Base-by-base conservation (phyloP, 129 eudicot species). In the Flaveria sonorensis region DNA sequence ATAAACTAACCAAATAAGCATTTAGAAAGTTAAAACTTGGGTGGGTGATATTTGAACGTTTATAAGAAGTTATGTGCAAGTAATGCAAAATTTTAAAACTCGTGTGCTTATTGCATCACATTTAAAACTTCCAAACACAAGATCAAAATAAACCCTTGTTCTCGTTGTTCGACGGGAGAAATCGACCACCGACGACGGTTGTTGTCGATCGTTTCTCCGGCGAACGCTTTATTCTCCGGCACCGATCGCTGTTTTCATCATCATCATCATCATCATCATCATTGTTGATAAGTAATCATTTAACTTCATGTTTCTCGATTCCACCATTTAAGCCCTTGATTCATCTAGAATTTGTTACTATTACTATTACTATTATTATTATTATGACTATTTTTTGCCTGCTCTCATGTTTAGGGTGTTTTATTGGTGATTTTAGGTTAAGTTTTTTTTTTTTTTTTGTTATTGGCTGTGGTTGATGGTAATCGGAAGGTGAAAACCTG, bases 111-210 rank as follows among this genome's bases (percentile, higher is more conserved):
- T 4, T 30, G 6, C 0, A 30, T 30, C 36, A 4, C 36, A 30
- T 30, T 3, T 30, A 4, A 30, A 30, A 30, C 36, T 30, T 30
- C 36, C 36, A 30, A 30, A 3, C 6, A 30, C 36, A 30, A 30
- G 3, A 30, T 30, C 36, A 30, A 7, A 56, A 56, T 24, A 3
- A 59, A 47, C 52, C 53, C 28, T 40, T 46, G 48, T 42, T 39
- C 24, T 66, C 24, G 26, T 50, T 66, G 51, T 20, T 66, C 42
- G 26, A 66, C 71, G 71, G 71, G 47, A 43, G 36, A 11, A 13
- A 47, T 47, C 16, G 52, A 13, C 52, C 52, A 47, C 52, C 13
- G 52, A 21, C 71, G 43, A 10, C 36, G 32, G 36, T 59, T 21
- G 7, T 59, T 20, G 36, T 59, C 65, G n/a, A 20, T 21, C 26